A percentile compares a stretch with the other conserved stretches of the same genome.
Conservation (phyloP, 108 stramenopile species). For the Aurantiochytrium sp. region DNA sequence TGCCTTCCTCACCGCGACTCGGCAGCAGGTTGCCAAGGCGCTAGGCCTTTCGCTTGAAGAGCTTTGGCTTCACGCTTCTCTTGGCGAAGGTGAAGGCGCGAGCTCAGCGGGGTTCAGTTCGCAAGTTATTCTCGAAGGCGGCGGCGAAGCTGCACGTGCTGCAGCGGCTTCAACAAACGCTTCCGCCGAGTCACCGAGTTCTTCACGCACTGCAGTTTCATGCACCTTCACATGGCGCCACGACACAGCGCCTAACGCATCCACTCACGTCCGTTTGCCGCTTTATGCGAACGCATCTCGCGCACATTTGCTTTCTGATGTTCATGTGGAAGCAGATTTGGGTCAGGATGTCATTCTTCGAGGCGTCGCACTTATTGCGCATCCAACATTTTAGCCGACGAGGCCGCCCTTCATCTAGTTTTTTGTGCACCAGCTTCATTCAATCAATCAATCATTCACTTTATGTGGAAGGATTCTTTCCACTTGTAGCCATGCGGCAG, state of each 20-base stretch:
- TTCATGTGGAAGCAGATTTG: not conserved
- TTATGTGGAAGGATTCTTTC: too few species aligned
- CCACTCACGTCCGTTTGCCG: not conserved
- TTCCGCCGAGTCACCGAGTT: not conserved
- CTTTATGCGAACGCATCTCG: not conserved
- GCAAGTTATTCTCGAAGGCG: not conserved
- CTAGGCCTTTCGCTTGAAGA: not conserved
- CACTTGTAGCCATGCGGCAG: too few species aligned
- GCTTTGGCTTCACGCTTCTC: not conserved
- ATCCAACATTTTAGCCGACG: not conserved
- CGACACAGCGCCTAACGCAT: not conserved
- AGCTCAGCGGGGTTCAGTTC: not conserved
- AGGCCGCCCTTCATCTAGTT: not conserved
- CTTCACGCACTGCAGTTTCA: not conserved
- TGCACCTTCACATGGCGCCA: not conserved
- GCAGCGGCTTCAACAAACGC: too few species aligned
- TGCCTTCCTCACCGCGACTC: not conserved
- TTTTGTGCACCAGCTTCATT: not conserved
- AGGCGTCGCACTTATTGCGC: slow-evolving; percentile 8
- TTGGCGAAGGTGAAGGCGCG: not conserved
- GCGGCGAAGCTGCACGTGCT: not conserved
- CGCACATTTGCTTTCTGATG: not conserved
- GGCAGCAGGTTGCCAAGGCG: not conserved
- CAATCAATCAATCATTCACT: too few species aligned
- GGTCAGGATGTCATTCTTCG: not conserved